Evolutionary conservation across 2,329 filamentous ascomycete genomes (phyloP).

Genomic region (Calonectria pseudoreteaudii): DNA sequence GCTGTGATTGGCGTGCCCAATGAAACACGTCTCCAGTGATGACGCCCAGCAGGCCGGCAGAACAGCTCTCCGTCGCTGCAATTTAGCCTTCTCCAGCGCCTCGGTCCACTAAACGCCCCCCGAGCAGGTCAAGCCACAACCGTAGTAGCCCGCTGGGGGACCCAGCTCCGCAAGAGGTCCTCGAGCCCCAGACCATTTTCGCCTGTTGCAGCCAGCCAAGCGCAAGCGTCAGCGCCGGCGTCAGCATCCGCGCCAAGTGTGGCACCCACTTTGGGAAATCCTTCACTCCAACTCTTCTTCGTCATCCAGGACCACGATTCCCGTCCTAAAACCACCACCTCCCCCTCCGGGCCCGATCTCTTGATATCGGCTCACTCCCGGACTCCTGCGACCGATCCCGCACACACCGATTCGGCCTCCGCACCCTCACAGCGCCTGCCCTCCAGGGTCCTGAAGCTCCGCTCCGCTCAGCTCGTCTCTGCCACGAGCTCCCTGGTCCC

Average conservation of each 20-base stretch:
- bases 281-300: constrained; percentile 36
- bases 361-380: constrained; percentile 4
- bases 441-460: neutral
- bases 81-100: constrained; percentile 11
- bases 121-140: constrained; percentile 41
- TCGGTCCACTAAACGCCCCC: constrained; percentile 27
- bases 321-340: constrained; percentile 1
- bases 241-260: constrained; percentile 34
- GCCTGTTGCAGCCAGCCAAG: constrained; percentile 33
- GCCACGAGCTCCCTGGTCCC: constrained; percentile 7
- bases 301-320: constrained; percentile 33
- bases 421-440: neutral
- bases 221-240: constrained; percentile 36
- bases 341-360: constrained; percentile 7
- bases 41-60: neutral
- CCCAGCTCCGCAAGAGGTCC: constrained; percentile 30
- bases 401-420: neutral
- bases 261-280: constrained; percentile 40
- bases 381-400: constrained; percentile 8
- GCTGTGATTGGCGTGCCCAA: neutral
- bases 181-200: constrained; percentile 24
- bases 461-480: neutral
- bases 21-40: constrained; percentile 1
- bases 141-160: constrained; percentile 20
- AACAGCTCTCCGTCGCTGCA: neutral